Percentiles rank a stretch among this genome's conserved stretches.
Conservation (phyloP, 2,329 filamentous ascomycete genomes). For the Dactylellina parvicollis region DNA sequence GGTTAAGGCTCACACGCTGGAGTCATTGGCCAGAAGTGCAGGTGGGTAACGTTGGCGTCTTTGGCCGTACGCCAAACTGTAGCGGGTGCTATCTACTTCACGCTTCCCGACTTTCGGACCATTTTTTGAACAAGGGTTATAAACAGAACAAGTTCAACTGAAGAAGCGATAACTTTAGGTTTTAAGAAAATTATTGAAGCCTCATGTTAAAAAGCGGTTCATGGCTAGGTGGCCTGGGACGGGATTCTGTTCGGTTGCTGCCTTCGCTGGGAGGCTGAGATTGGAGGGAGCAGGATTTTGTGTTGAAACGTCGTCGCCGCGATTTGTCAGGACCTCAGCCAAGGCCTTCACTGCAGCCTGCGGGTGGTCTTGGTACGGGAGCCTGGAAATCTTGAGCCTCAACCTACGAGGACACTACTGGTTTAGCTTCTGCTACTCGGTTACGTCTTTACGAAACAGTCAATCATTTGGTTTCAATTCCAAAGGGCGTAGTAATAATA, state of each 20-base stretch:
- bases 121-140: too few relatives aligned
- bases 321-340: too few relatives aligned
- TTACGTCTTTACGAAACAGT: too few relatives aligned
- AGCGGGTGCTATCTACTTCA: slow-evolving; percentile 41
- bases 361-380: not conserved
- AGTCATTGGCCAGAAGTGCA: slow-evolving; percentile 44
- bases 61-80: not conserved
- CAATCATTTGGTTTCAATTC: too few relatives aligned
- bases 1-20: slow-evolving; percentile 42
- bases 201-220: not conserved
- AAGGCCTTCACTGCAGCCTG: not conserved
- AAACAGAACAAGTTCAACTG: not conserved
- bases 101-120: too few relatives aligned
- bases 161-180: not conserved
- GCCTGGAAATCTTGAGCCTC: not conserved
- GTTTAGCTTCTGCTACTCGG: too few relatives aligned
- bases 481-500: not conserved
- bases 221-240: not conserved
- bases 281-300: slow-evolving; percentile 15
- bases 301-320: slow-evolving; percentile 32
- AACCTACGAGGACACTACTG: too few relatives aligned
- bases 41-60: slow-evolving; percentile 24
- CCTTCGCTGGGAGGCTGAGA: slow-evolving; percentile 35
- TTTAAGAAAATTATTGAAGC: not conserved
- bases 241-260: not conserved